These are phyloP conservation scores for Coemansia sp. DNA, from an alignment of 371 early-diverging fungal species.

Conservation along the genomic window DNA sequence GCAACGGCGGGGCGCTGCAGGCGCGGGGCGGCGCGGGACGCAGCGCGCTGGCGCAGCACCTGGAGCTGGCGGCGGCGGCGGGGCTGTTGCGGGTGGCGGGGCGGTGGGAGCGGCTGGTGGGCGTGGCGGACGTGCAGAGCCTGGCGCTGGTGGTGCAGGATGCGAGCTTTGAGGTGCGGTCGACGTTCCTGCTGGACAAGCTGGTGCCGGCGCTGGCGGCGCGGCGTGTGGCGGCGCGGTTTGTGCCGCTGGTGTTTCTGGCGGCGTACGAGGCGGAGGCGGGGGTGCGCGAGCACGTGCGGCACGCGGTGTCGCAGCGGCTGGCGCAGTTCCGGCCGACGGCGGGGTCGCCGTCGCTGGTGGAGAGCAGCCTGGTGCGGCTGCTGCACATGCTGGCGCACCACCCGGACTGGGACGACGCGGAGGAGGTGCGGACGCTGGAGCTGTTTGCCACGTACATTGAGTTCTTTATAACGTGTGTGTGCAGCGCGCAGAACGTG, in stretches of 20 bases:
- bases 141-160: constrained; percentile 69
- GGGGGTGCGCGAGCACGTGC: constrained; percentile 57
- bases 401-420: constrained; percentile 83
- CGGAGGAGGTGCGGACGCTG: constrained; percentile 56
- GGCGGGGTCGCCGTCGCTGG: constrained; percentile 48
- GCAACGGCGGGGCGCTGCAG: constrained; percentile 49
- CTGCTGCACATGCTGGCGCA: constrained; percentile 82
- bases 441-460: constrained; percentile 70
- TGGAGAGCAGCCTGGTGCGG: constrained; percentile 69
- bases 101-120: constrained; percentile 58
- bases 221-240: constrained; percentile 66
- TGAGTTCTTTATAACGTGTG: constrained; percentile 77
- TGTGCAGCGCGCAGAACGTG: constrained; percentile 79
- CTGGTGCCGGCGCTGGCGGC: constrained; percentile 69
- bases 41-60: constrained; percentile 55
- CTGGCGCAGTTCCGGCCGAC: constrained; percentile 34
- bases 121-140: constrained; percentile 57
- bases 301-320: constrained; percentile 55
- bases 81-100: constrained; percentile 68
- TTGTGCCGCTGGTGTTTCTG: constrained; percentile 68
- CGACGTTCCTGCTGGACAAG: constrained; percentile 62
- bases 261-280: constrained; percentile 87
- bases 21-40: constrained; percentile 52
- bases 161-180: constrained; percentile 80
- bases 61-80: constrained; percentile 70